Percentiles rank a stretch among this genome's conserved stretches.
These are phyloP conservation scores for Dictyostelium brefeldianum DNA, from an alignment of 78 protist species.

Conservation along the genomic window DNA sequence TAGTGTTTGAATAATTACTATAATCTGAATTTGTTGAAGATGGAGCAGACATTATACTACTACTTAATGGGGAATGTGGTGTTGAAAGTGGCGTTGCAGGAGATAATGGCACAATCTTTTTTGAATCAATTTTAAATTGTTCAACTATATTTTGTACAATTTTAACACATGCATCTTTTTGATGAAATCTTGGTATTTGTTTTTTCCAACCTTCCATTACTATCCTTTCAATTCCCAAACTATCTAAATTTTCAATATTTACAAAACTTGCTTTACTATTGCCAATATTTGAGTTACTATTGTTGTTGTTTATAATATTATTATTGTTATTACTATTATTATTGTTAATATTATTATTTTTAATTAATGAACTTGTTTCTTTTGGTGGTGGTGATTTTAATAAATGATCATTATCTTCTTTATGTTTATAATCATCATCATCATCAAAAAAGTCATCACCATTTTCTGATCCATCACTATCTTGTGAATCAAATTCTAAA, in stretches of 20 bases:
- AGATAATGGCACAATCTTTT: slow-evolving; percentile 9
- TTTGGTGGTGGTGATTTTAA: slow-evolving; percentile 31
- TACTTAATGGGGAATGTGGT: neutral
- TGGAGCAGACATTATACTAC: neutral
- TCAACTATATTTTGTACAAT: slow-evolving; percentile 21
- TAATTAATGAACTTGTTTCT: neutral
- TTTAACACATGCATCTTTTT: slow-evolving; percentile 25
- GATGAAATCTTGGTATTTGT: slow-evolving; percentile 54
- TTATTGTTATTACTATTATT: neutral
- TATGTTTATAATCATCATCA: slow-evolving; percentile 3
- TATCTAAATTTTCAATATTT: slow-evolving; percentile 17
- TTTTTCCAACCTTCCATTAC: slow-evolving; percentile 47
- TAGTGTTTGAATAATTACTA: neutral
- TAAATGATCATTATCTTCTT: neutral
- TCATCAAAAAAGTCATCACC: slow-evolving; percentile 10
- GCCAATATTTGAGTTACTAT: neutral
- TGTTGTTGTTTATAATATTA: neutral
- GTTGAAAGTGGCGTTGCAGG: slow-evolving; percentile 12
- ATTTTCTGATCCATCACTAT: slow-evolving; percentile 9
- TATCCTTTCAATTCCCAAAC: slow-evolving; percentile 5
- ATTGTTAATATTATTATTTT: neutral
- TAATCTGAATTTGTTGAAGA: slow-evolving; percentile 18
- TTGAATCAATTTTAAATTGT: slow-evolving; percentile 35
- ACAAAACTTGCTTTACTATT: slow-evolving; percentile 2
- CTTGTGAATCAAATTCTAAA: slow-evolving; percentile 17